These are phyloP conservation scores for Verticillium longisporum DNA, from an alignment of 2,329 filamentous ascomycete genomes.

Conservation along the genomic window DNA sequence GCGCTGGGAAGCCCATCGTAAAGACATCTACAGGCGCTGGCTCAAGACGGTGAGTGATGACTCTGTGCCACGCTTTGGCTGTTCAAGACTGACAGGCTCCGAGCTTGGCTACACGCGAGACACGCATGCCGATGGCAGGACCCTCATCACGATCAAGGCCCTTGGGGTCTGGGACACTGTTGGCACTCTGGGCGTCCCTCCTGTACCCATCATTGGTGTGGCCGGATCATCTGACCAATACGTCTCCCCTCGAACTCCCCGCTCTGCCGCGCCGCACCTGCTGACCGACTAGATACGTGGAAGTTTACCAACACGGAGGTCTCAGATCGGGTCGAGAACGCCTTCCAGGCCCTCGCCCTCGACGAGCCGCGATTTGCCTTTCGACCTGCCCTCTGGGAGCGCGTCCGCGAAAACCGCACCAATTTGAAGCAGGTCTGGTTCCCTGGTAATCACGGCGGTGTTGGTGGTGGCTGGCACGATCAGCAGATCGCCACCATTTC, in stretches of 20 bases:
- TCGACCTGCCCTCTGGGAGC: slow-evolving; percentile 20
- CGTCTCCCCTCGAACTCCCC: slow-evolving; percentile 7
- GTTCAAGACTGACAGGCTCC: neutral
- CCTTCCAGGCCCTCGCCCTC: slow-evolving; percentile 48
- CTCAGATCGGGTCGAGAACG: slow-evolving; percentile 37
- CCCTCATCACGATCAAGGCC: slow-evolving; percentile 35
- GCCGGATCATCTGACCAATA: slow-evolving; percentile 28
- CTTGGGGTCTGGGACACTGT: slow-evolving; percentile 47
- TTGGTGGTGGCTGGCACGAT: slow-evolving; percentile 47
- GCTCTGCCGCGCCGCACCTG: neutral
- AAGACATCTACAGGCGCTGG: slow-evolving; percentile 25
- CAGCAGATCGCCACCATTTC: slow-evolving; percentile 16
- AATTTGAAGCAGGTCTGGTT: slow-evolving; percentile 36
- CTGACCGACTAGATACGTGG: slow-evolving; percentile 18
- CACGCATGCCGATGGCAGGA: slow-evolving; percentile 20
- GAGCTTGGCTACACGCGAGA: slow-evolving; percentile 27
- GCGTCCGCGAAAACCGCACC: slow-evolving; percentile 7
- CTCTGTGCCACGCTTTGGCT: neutral
- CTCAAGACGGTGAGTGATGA: slow-evolving; percentile 22
- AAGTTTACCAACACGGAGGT: slow-evolving; percentile 37
- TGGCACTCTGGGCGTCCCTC: slow-evolving; percentile 30
- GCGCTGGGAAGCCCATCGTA: slow-evolving; percentile 24
- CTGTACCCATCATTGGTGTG: slow-evolving; percentile 27
- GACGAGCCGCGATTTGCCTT: slow-evolving; percentile 38
- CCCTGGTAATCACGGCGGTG: slow-evolving; percentile 53